Evolutionary conservation across 73 alveolate genomes (phyloP).

Genomic region (Paramecium tetraurelia): DNA sequence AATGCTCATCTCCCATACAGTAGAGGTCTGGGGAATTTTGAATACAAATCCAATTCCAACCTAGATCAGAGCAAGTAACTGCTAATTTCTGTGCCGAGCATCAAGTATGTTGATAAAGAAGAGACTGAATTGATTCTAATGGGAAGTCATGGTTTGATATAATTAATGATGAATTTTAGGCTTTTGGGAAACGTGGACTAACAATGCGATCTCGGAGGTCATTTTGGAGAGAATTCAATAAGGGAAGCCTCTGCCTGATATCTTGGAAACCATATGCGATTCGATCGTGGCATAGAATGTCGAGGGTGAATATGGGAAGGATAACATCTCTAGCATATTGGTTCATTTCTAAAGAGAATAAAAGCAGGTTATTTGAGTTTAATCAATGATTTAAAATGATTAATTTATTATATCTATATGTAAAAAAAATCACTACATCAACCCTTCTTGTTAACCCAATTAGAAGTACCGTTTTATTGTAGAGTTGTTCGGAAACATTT

Average conservation of each 20-base stretch:
- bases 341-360: neutral
- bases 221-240: neutral
- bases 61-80: neutral
- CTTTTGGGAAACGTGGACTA: constrained; percentile 41
- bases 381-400: neutral
- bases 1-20: constrained; percentile 29
- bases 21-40: constrained; percentile 10
- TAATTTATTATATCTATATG: neutral
- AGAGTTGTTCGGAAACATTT: neutral
- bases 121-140: neutral
- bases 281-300: neutral
- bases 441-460: neutral
- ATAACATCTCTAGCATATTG: neutral
- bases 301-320: constrained; percentile 1
- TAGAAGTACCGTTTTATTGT: neutral
- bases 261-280: neutral
- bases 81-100: neutral
- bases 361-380: neutral
- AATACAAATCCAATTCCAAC: neutral
- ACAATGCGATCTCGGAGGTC: neutral
- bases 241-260: neutral
- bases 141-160: constrained; percentile 31
- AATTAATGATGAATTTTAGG: neutral
- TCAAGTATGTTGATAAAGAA: neutral
- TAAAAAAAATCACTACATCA: neutral